phyloP scores from a whole-genome alignment of 805 yeast species.

The Teunomyces lycoperdinae region DNA sequence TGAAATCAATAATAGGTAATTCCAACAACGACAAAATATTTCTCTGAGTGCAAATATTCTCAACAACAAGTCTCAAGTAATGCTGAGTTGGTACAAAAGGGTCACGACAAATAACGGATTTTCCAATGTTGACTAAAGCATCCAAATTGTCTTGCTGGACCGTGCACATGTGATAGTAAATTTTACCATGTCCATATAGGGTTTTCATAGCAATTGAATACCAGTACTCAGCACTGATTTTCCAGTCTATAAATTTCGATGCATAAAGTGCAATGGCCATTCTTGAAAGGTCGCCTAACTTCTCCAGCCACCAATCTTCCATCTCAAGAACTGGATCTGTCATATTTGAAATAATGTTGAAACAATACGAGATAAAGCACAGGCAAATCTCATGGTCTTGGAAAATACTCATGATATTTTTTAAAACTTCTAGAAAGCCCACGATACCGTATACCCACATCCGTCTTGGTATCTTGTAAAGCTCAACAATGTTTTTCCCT shows the following conservation, averaged over 20 bases:
- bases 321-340: conserved; percentile 55
- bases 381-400: conserved; percentile 77
- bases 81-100: conserved; percentile 83
- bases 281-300: conserved; percentile 79
- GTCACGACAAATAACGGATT: conserved; percentile 74
- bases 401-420: conserved; percentile 69
- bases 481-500: conserved; percentile 73
- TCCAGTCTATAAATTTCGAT: conserved; percentile 82
- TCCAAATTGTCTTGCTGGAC: conserved; percentile 76
- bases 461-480: conserved; percentile 74
- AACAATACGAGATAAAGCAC: conserved; percentile 71
- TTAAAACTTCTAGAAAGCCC: conserved; percentile 72
- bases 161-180: conserved; percentile 84
- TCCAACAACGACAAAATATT: conserved; percentile 58
- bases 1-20: conserved; percentile 58
- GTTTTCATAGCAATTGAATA: conserved; percentile 69
- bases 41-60: conserved; percentile 68
- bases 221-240: conserved; percentile 80
- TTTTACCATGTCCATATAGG: conserved; percentile 79
- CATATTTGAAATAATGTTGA: conserved; percentile 53
- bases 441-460: conserved; percentile 87
- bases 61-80: conserved; percentile 73
- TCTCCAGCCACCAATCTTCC: conserved; percentile 80
- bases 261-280: conserved; percentile 87
- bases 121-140: conserved; percentile 77